A percentile compares a stretch with the other conserved stretches of the same genome.
Conservation (phyloP, 768 basidiomycete species). For the Grammothele lineata region DNA sequence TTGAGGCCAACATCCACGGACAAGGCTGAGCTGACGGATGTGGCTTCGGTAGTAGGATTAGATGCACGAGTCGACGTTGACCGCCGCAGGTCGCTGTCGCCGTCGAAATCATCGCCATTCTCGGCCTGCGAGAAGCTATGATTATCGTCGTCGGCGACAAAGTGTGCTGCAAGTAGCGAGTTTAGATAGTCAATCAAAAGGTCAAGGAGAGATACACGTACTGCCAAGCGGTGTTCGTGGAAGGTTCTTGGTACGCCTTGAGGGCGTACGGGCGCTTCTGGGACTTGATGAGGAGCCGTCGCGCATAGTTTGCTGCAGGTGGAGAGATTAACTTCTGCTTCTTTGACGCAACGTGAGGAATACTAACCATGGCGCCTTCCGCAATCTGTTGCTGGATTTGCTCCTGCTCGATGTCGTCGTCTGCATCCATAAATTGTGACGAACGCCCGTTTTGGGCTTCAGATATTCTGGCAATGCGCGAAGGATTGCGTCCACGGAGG, state of each 20-base stretch:
- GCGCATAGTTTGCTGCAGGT: conserved; percentile 54
- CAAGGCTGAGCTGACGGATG: conserved; percentile 48
- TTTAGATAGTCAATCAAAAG: not conserved
- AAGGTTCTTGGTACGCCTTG: conserved; percentile 44
- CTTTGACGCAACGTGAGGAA: not conserved
- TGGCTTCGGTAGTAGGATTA: conserved; percentile 47
- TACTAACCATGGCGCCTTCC: conserved; percentile 66
- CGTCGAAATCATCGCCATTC: conserved; percentile 42
- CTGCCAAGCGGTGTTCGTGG: conserved; percentile 15
- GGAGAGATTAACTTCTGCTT: conserved; percentile 1
- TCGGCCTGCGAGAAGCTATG: conserved; percentile 10
- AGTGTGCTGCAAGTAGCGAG: conserved; percentile 12
- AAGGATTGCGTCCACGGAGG: conserved; percentile 28
- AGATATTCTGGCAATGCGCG: conserved; percentile 35
- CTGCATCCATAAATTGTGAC: conserved; percentile 89
- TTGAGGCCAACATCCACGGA: conserved; percentile 34
- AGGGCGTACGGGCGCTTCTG: conserved; percentile 54
- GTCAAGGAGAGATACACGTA: not conserved
- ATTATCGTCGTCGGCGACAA: conserved; percentile 11
- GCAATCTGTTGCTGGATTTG: conserved; percentile 85
- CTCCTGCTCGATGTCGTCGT: conserved; percentile 75
- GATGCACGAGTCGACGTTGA: conserved; percentile 40
- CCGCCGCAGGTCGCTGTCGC: conserved; percentile 49
- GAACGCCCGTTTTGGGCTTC: conserved; percentile 44
- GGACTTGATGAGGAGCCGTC: conserved; percentile 58